Evolutionary conservation across 2,329 filamentous ascomycete genomes (phyloP).

Genomic region (Zopfia rhizophila): DNA sequence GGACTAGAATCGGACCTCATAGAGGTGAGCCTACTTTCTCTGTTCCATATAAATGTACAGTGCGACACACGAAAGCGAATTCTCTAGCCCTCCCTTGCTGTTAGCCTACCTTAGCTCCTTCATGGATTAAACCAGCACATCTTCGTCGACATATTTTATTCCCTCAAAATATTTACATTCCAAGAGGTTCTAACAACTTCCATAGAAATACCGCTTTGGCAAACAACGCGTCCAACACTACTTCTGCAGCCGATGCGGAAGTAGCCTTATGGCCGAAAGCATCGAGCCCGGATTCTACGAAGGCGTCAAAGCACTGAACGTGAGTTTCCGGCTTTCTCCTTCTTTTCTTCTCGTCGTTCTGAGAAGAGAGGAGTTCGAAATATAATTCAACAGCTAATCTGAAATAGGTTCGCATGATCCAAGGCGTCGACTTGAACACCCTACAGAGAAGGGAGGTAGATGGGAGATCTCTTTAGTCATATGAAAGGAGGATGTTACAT

Average conservation of each 20-base stretch:
- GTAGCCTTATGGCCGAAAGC: slow-evolving; percentile 38
- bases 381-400: background rate
- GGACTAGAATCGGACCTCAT: slow-evolving; percentile 23
- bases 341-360: background rate
- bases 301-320: slow-evolving; percentile 41
- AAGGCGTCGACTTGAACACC: slow-evolving; percentile 36
- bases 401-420: slow-evolving; percentile 34
- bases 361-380: background rate
- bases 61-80: background rate
- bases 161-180: background rate
- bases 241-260: slow-evolving; percentile 44
- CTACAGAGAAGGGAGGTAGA: slow-evolving; percentile 34
- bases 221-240: slow-evolving; percentile 40
- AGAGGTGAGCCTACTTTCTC: slow-evolving; percentile 16
- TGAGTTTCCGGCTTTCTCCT: slow-evolving; percentile 19
- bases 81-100: background rate
- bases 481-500: no score
- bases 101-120: background rate
- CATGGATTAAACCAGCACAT: no score
- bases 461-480: slow-evolving; percentile 27
- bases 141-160: no score
- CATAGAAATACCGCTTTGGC: slow-evolving; percentile 38
- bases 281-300: slow-evolving; percentile 40
- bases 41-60: slow-evolving; percentile 1
- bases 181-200: background rate